Evolutionary conservation across 1,284 basidiomycete species (phyloP), one percentile per base, ranked within the genome.

Genomic region (Baeospora myosura): DNA sequence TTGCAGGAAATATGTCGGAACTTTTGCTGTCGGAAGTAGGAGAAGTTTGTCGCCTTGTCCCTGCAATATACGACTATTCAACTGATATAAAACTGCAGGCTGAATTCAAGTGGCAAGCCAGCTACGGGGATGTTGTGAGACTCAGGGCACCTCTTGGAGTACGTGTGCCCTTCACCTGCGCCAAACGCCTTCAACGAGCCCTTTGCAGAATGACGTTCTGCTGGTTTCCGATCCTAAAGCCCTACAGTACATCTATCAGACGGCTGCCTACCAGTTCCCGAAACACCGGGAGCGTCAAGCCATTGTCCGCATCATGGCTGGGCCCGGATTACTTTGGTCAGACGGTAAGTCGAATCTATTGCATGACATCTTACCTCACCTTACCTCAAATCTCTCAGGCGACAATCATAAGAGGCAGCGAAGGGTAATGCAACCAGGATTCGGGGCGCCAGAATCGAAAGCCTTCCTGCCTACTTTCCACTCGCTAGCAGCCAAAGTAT

Each of bases 381-480:
- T 29, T 17, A 5, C 17, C 16, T 11, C 37, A 16, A 17, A 26
- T 7, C 20, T 3, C 18, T 11, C 21, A 51, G 48, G 48, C 29
- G 47, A 49, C 28, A 36, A 42, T 20, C 50, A 53, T 18, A 44
- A 44, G 26, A 44, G 52, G 14, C 49, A 50, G 18, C 31, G 52
- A 22, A 50, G 43, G 26, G 44, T 52, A 21, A 49, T 52, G 50
- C 45, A 30, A 18, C 51, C 52, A 8, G 47, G 45, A 4, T 54
- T 52, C 39, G 44, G 44, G 2, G 39, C 40, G 5, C 36, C 52
- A 7, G 46, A 49, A 32, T 20, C 49, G 10, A 44, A 44, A 32
- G 34, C 48, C 8, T 42, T 47, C 28, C 29, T 51, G 3, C 37
- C 45, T 5, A 8, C 45, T 17, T 52, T 53, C 28, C 36, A 42